A percentile compares a stretch with the other conserved stretches of the same genome.
Conservation (phyloP, 2,329 filamentous ascomycete genomes). For the Madurella mycetomatis region DNA sequence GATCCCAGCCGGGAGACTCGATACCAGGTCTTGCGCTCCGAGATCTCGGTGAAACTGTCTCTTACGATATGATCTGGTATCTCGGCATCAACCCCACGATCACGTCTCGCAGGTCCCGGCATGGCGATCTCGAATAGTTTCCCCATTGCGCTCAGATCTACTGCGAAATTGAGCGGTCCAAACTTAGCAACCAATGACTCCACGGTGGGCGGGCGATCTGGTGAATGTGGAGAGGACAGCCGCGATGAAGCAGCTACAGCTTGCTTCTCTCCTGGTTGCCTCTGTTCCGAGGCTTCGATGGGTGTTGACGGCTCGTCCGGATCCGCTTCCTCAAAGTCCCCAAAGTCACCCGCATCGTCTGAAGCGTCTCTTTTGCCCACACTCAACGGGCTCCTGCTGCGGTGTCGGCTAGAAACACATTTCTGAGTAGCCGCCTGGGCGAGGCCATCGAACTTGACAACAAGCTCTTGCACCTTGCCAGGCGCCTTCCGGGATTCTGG, state of each 20-base stretch:
- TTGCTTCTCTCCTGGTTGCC: neutral
- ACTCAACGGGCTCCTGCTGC: constrained; percentile 16
- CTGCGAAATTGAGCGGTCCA: constrained; percentile 19
- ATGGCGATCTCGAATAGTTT: constrained; percentile 35
- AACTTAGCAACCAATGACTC: constrained; percentile 29
- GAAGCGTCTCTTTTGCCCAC: constrained; percentile 7
- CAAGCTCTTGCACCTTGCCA: constrained; percentile 46
- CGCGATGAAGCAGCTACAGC: neutral
- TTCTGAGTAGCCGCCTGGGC: constrained; percentile 30
- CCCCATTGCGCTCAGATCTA: constrained; percentile 14
- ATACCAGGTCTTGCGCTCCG: constrained; percentile 62
- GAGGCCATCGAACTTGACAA: constrained; percentile 48
- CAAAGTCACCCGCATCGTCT: constrained; percentile 26
- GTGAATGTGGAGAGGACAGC: neutral
- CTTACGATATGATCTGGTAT: constrained; percentile 45
- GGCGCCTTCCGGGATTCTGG: constrained; percentile 32
- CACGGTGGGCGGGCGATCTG: neutral
- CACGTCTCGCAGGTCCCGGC: constrained; percentile 27
- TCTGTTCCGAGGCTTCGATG: neutral
- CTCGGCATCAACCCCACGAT: constrained; percentile 24
- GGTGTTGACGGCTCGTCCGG: constrained; percentile 3
- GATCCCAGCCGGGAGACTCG: constrained; percentile 58
- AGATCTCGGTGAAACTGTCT: constrained; percentile 51
- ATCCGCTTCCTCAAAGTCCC: constrained; percentile 32
- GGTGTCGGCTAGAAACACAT: constrained; percentile 12